Conservation (phyloP, 2,329 filamentous ascomycete species). For the Neofusicoccum ribis region DNA sequence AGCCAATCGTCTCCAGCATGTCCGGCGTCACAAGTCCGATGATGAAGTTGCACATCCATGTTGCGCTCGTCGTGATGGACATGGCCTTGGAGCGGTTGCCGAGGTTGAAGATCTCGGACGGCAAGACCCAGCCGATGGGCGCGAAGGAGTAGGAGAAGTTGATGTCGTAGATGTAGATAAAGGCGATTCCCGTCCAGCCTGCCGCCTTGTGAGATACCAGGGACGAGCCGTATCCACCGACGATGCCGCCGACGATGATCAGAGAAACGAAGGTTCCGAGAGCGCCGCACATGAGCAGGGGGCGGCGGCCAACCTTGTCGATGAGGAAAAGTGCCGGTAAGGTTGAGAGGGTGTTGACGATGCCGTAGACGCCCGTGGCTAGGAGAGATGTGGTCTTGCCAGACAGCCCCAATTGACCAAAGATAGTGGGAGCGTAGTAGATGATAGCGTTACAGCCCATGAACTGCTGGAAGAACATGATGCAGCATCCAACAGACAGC, state of each 20-base stretch:
- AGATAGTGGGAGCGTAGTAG: constrained; percentile 52
- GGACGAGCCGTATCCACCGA: constrained; percentile 52
- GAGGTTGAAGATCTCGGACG: constrained; percentile 43
- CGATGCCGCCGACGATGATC: constrained; percentile 41
- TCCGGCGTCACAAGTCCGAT: constrained; percentile 65
- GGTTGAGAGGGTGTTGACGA: constrained; percentile 57
- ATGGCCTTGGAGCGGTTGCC: constrained; percentile 51
- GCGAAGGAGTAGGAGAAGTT: constrained; percentile 75
- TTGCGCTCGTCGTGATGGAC: constrained; percentile 55
- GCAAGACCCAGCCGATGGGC: constrained; percentile 66
- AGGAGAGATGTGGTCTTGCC: constrained; percentile 35
- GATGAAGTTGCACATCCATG: constrained; percentile 64
- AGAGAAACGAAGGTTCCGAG: constrained; percentile 49
- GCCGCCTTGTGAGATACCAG: constrained; percentile 53
- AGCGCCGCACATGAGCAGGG: constrained; percentile 51
- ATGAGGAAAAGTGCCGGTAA: constrained; percentile 56
- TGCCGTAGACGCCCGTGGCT: constrained; percentile 56
- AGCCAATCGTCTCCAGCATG: constrained; percentile 58
- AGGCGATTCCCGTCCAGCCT: constrained; percentile 54
- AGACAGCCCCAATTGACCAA: constrained; percentile 44
- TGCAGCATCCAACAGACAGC: neutral
- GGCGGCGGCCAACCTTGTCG: constrained; percentile 55
- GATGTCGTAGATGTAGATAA: constrained; percentile 23
- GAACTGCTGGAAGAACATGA: constrained; percentile 43
- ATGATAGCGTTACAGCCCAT: constrained; percentile 50